These are phyloP conservation scores for Ophiocordyceps australis DNA, from an alignment of 2,329 filamentous ascomycete genomes.

Conservation along the genomic window DNA sequence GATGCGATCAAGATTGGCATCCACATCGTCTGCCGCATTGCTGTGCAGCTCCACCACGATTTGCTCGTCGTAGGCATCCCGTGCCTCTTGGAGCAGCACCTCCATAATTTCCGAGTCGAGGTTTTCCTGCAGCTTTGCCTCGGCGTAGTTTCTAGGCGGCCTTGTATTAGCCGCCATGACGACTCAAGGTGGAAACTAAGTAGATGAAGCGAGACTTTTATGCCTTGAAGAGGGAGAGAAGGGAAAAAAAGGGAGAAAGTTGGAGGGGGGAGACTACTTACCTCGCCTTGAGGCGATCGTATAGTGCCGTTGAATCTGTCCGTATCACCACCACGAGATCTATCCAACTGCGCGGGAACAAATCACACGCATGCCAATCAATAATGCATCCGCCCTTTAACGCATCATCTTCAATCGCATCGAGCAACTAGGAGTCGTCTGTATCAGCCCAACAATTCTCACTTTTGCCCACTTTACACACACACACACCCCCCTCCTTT, in stretches of 20 bases:
- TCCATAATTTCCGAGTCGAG: conserved; percentile 97
- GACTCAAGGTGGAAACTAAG: no score
- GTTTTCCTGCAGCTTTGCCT: conserved; percentile 86
- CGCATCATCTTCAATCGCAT: conserved; percentile 71
- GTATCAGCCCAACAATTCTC: no score
- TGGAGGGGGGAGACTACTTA: conserved; percentile 12
- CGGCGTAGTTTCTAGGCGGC: conserved; percentile 50
- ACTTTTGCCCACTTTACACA: no score
- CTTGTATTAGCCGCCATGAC: not conserved
- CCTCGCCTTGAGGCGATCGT: conserved; percentile 66
- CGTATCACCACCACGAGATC: conserved; percentile 87
- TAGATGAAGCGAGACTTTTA: no score
- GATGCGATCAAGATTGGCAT: conserved; percentile 72
- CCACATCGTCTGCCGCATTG: conserved; percentile 68
- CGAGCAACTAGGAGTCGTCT: conserved; percentile 43
- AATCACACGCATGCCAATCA: conserved; percentile 95
- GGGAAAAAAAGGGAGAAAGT: no score
- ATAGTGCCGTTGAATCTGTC: conserved; percentile 62
- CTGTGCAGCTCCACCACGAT: conserved; percentile 82
- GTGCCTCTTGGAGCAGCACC: conserved; percentile 76
- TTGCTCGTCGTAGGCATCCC: conserved; percentile 69
- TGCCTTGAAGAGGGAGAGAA: no score
- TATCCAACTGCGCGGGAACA: conserved; percentile 87
- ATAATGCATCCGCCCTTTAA: conserved; percentile 70
- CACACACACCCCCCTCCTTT: no score